phyloP scores from a whole-genome alignment of 1,284 basidiomycete genomes.

The Boletus mariae region DNA sequence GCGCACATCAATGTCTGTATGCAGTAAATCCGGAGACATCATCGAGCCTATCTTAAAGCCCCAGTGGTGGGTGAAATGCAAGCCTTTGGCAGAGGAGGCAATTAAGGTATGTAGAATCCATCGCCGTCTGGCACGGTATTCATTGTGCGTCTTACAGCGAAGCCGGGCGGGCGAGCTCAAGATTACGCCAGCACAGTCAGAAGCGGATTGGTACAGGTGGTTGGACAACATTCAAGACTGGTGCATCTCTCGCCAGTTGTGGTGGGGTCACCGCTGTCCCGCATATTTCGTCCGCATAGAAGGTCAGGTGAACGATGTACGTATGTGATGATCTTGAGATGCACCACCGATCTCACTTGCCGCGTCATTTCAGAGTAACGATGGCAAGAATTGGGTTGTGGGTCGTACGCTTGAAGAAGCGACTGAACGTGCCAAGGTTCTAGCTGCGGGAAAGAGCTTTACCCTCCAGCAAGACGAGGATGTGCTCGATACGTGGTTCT shows the following conservation, averaged over 20 bases:
- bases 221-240: constrained; percentile 96
- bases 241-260: constrained; percentile 98
- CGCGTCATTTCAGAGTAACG: constrained; percentile 46
- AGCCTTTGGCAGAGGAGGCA: constrained; percentile 88
- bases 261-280: constrained; percentile 98
- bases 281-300: constrained; percentile 92
- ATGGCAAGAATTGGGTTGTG: constrained; percentile 88
- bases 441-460: constrained; percentile 74
- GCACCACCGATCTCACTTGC: background rate
- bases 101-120: constrained; percentile 58
- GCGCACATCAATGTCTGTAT: background rate
- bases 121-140: background rate
- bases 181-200: constrained; percentile 83
- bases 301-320: constrained; percentile 72
- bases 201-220: constrained; percentile 97
- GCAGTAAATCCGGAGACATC: constrained; percentile 90
- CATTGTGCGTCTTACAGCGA: constrained; percentile 47
- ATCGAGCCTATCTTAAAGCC: constrained; percentile 97
- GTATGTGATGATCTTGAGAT: constrained; percentile 24
- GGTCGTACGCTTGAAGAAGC: constrained; percentile 83
- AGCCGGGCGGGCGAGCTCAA: constrained; percentile 82
- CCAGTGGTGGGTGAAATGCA: constrained; percentile 99
- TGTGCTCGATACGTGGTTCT: constrained; percentile 99
- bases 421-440: constrained; percentile 66
- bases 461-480: constrained; percentile 93